Conservation (phyloP, 257 asterid genomes). For the Solanum pennellii region DNA sequence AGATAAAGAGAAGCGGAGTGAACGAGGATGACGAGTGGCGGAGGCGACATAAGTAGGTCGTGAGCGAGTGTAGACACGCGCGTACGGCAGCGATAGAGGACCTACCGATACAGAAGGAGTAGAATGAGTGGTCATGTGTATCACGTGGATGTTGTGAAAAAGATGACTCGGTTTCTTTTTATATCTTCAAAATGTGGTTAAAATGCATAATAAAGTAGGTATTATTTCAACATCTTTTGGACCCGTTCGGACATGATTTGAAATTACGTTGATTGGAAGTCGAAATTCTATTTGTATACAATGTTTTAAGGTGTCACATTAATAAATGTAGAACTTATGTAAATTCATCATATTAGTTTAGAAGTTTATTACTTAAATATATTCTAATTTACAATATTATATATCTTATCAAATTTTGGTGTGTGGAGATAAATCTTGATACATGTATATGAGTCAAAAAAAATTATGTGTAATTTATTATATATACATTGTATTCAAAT, state of each 20-base stretch:
- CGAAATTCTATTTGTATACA: not conserved
- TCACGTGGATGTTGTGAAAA: not conserved
- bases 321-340: too few species aligned
- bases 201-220: not conserved
- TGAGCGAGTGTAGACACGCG: not conserved
- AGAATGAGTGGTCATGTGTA: not conserved
- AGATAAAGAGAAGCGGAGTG: not conserved
- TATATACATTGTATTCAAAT: too few species aligned
- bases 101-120: not conserved
- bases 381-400: too few species aligned
- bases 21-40: not conserved
- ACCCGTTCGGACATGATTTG: not conserved
- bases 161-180: not conserved
- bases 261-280: not conserved
- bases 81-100: not conserved
- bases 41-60: not conserved
- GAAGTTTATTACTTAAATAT: too few species aligned
- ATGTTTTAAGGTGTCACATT: not conserved
- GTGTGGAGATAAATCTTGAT: fast-evolving
- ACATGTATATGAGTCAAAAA: too few species aligned
- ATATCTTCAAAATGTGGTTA: not conserved
- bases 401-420: not conserved
- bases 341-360: too few species aligned
- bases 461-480: too few species aligned
- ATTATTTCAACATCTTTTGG: not conserved